These are phyloP conservation scores for Globisporangium heterothallicum DNA, from an alignment of 352 stramenopile species.

Conservation along the genomic window DNA sequence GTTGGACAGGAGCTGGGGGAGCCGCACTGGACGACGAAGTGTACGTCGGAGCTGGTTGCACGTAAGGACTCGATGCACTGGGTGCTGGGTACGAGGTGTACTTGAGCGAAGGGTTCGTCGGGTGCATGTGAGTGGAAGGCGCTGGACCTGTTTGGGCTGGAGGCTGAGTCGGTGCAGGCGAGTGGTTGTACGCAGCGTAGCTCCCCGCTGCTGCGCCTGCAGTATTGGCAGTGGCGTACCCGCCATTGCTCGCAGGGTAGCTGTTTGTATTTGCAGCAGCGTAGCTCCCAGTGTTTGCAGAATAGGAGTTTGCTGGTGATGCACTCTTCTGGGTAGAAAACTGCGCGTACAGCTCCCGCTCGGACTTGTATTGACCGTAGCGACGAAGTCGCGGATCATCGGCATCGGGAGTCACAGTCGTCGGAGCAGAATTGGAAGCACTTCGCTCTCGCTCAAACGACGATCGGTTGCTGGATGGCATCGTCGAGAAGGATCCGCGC, in stretches of 20 bases:
- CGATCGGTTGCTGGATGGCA: constrained; percentile 9
- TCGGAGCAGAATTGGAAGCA: constrained; percentile 13
- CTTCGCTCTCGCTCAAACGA: constrained; percentile 21
- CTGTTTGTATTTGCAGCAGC: background rate
- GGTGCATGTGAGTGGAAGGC: constrained; percentile 39
- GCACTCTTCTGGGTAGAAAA: constrained; percentile 52
- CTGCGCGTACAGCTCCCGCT: constrained; percentile 75
- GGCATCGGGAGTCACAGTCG: constrained; percentile 26
- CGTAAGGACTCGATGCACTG: constrained; percentile 30
- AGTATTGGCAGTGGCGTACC: constrained; percentile 8
- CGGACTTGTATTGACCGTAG: constrained; percentile 75
- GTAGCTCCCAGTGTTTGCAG: constrained; percentile 10
- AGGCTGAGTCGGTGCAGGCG: constrained; percentile 4
- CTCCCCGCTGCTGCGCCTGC: constrained; percentile 11
- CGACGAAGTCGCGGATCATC: constrained; percentile 67
- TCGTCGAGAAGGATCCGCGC: constrained; percentile 12
- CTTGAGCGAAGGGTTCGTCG: constrained; percentile 43
- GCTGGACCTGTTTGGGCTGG: constrained; percentile 16
- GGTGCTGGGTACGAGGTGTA: constrained; percentile 59
- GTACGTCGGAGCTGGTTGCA: constrained; percentile 34
- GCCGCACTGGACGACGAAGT: constrained; percentile 34
- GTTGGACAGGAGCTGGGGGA: constrained; percentile 22
- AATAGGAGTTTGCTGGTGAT: constrained; percentile 1
- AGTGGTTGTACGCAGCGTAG: constrained; percentile 11
- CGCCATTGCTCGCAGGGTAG: constrained; percentile 4